Evolutionary conservation across 129 eudicot species (phyloP), one percentile per base, ranked within the genome.

Genomic region (Sambucus nigra): DNA sequence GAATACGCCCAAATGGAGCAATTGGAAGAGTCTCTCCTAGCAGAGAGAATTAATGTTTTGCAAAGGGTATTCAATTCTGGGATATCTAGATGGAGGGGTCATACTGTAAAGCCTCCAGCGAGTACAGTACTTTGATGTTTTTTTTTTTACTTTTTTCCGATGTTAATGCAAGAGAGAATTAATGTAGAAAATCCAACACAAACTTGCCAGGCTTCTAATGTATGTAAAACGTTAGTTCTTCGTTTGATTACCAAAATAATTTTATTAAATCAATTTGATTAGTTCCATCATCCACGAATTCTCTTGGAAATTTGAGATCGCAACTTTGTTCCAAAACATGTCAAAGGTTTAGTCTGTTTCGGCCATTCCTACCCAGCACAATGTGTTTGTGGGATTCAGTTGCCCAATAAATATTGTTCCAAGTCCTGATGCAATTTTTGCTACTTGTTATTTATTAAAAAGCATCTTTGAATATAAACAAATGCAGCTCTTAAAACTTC

Each of bases 71-170:
- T 80, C 49, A 62, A 51, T 64, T 66, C 61, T 6, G 95, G 93
- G 53, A 41, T 84, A 53, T 28, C 80, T 57, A 83, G 80, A 75
- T 67, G 64, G 67, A 76, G 68, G 68, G 88, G 75, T 55, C 76
- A 53, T 49, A 12, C 49, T 31, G 67, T 61, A 21, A 75, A 60
- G 46, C n/a, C n/a, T n/a, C n/a, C n/a, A n/a, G n/a, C n/a, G n/a
- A n/a, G n/a, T n/a, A 27, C 51, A 66, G 70, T 56, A 39, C 75
- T 51, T 48, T 80, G 55, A 57, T 41, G 25, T 56, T 5, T 18
- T 42, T 42, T 71, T 57, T 59, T 24, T 58, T 66, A 35, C 1
- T 35, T 35, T 10, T 1, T 8, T 12, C 22, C 46, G 26, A 32
- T 52, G 12, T 51, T 69, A 17, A n/a, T n/a, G n/a, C n/a, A 27